These are phyloP conservation scores for Plectranthus barbatus DNA, from an alignment of 257 asterid species.

Conservation along the genomic window DNA sequence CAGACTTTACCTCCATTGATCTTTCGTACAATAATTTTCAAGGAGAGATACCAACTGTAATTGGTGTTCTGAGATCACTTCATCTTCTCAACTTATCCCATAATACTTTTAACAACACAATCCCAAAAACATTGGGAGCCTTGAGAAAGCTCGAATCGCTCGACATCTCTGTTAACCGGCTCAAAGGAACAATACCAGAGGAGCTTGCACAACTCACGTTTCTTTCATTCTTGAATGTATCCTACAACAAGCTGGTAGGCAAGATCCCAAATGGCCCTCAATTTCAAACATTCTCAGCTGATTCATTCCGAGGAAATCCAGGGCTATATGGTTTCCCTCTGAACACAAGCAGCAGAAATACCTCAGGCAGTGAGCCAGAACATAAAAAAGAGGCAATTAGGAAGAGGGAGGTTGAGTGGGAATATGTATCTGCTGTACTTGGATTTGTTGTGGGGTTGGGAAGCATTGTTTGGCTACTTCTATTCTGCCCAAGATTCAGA, in stretches of 20 bases:
- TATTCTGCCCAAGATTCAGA: not conserved
- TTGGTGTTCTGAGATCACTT: conserved; percentile 32
- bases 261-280: not conserved
- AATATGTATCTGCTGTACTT: not conserved
- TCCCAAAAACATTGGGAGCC: conserved; percentile 27
- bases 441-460: conserved; percentile 16
- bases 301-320: not conserved
- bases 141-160: conserved; percentile 28
- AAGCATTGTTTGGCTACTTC: not conserved
- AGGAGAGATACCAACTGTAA: conserved; percentile 29
- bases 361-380: not conserved
- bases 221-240: conserved; percentile 3
- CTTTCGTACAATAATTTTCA: conserved; percentile 39
- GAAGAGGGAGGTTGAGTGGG: not conserved
- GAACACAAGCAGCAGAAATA: not conserved
- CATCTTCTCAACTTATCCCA: conserved; percentile 33
- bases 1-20: conserved; percentile 26
- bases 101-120: conserved; percentile 24
- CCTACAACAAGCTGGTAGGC: not conserved
- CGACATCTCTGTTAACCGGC: conserved; percentile 32
- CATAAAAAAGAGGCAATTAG: not conserved
- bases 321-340: not conserved
- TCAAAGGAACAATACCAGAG: conserved; percentile 25
- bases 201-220: conserved; percentile 23
- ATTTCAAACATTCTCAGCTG: not conserved